Evolutionary conservation across 2,329 filamentous ascomycete species (phyloP).

Genomic region (Hymenoscyphus infarciens): DNA sequence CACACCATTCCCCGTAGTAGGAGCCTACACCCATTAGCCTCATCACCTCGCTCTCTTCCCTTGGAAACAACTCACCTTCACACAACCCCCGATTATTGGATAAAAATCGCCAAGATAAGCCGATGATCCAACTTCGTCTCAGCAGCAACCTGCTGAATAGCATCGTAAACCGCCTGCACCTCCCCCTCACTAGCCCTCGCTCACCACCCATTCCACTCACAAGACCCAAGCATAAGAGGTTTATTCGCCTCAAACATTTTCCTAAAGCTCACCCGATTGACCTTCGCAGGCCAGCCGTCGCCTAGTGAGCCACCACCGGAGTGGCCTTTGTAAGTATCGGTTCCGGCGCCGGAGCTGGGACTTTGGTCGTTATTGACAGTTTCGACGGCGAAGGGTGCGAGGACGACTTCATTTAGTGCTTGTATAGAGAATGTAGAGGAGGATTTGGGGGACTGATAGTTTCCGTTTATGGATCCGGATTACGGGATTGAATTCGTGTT

Average conservation of each 20-base stretch:
- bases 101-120: not conserved
- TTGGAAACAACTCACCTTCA: not conserved
- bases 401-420: too few species aligned
- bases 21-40: constrained; percentile 3
- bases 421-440: too few species aligned
- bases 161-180: not conserved
- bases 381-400: too few species aligned
- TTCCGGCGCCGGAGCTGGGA: not conserved
- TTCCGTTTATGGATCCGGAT: too few species aligned
- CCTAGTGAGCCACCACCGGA: not conserved
- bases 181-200: not conserved
- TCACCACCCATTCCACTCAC: not conserved
- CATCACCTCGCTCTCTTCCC: too few species aligned
- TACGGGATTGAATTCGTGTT: too few species aligned
- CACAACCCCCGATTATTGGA: not conserved
- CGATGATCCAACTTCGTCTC: not conserved
- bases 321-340: constrained; percentile 1
- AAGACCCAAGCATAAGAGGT: not conserved
- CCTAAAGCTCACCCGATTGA: not conserved
- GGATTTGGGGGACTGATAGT: too few species aligned
- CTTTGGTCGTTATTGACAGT: too few species aligned
- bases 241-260: not conserved
- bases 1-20: constrained; percentile 20
- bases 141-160: not conserved
- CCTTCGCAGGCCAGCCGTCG: not conserved